phyloP scores from a whole-genome alignment of 2,329 filamentous ascomycete genomes.

The Monosporascus sp. region DNA sequence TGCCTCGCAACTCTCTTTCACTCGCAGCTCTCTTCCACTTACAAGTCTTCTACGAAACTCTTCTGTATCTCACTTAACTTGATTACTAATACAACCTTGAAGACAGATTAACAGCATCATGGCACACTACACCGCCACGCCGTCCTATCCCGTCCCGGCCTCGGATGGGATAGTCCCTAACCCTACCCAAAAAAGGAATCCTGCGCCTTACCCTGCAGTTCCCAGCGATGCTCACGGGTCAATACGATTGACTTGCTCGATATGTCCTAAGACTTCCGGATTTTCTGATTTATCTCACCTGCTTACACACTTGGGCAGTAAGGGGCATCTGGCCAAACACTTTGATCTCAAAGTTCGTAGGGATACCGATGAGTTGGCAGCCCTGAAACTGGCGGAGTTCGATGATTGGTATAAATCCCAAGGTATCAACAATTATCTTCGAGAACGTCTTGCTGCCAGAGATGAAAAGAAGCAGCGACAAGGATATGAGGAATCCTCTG shows the following conservation, averaged over 20 bases:
- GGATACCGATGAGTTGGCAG: slow-evolving; percentile 61
- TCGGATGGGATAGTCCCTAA: too few species aligned
- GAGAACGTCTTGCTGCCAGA: slow-evolving; percentile 74
- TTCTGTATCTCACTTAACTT: too few species aligned
- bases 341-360: slow-evolving; percentile 75
- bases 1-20: too few species aligned
- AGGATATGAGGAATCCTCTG: slow-evolving; percentile 18
- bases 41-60: too few species aligned
- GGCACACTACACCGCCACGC: too few species aligned
- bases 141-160: too few species aligned
- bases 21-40: too few species aligned
- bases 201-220: too few species aligned
- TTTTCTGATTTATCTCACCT: slow-evolving; percentile 92
- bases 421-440: slow-evolving; percentile 66
- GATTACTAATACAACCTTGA: too few species aligned
- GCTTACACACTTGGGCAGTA: slow-evolving; percentile 87
- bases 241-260: slow-evolving; percentile 74
- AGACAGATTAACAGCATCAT: too few species aligned
- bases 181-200: too few species aligned
- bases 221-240: too few species aligned
- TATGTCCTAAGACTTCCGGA: slow-evolving; percentile 72
- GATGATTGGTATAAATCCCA: slow-evolving; percentile 73
- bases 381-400: slow-evolving; percentile 59
- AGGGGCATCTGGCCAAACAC: slow-evolving; percentile 80
- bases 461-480: slow-evolving; percentile 48